Evolutionary conservation across 1,284 basidiomycete genomes (phyloP).

Genomic region (Naganishia cerealis): DNA sequence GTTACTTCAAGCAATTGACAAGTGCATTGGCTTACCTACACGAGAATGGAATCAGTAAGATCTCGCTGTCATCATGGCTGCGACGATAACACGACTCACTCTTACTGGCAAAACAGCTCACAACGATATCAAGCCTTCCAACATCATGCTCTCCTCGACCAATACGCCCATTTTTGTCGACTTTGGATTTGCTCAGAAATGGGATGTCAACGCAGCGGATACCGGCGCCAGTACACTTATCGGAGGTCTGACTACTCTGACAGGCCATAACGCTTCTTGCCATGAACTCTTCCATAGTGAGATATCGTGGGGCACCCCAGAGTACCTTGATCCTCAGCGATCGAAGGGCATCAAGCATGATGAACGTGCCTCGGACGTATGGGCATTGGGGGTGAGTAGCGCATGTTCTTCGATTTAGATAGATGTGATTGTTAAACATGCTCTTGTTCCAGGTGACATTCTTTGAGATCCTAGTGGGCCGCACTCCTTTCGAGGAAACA

Average conservation of each 20-base stretch:
- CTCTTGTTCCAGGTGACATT: slow-evolving; percentile 64
- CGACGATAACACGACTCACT: not conserved
- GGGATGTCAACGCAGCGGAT: slow-evolving; percentile 38
- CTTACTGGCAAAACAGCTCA: slow-evolving; percentile 57
- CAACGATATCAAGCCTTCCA: slow-evolving; percentile 95
- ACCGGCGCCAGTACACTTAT: slow-evolving; percentile 15
- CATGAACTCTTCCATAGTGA: slow-evolving; percentile 70
- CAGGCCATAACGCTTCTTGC: slow-evolving; percentile 9
- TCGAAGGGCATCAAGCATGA: slow-evolving; percentile 82
- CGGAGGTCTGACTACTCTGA: slow-evolving; percentile 16
- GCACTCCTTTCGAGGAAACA: slow-evolving; percentile 84
- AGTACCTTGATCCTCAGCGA: slow-evolving; percentile 63
- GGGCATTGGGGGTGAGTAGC: slow-evolving; percentile 71
- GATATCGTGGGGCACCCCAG: slow-evolving; percentile 83
- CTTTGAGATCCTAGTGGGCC: slow-evolving; percentile 84
- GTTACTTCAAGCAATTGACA: slow-evolving; percentile 81
- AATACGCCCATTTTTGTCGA: slow-evolving; percentile 81
- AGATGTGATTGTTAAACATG: slow-evolving; percentile 11
- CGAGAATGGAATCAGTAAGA: slow-evolving; percentile 67
- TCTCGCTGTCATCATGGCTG: not conserved
- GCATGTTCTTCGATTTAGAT: not conserved
- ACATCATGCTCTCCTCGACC: slow-evolving; percentile 73
- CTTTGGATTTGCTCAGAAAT: slow-evolving; percentile 86
- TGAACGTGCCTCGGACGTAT: slow-evolving; percentile 86
- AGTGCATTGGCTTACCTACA: slow-evolving; percentile 85